Evolutionary conservation across 179 eudicot genomes (phyloP).

Genomic region (Silene coronaria): DNA sequence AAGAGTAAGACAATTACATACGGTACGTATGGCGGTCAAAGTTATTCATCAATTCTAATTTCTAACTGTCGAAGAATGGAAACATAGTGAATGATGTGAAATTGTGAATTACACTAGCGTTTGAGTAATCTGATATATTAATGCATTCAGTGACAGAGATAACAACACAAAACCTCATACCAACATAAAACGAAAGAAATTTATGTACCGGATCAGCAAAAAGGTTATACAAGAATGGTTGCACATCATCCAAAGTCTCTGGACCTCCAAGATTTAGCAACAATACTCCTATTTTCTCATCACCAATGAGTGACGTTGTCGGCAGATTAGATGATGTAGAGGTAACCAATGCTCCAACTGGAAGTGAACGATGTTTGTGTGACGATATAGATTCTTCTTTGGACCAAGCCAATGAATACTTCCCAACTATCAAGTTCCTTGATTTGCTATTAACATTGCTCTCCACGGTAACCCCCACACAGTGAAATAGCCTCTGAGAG

Average conservation of each 20-base stretch:
- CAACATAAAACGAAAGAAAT: constrained; percentile 11
- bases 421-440: constrained; percentile 33
- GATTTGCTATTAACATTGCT: constrained; percentile 24
- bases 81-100: neutral
- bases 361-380: constrained; percentile 30
- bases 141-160: neutral
- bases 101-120: neutral
- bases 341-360: constrained; percentile 52
- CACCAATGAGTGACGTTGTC: constrained; percentile 34
- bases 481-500: constrained; percentile 34
- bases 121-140: neutral
- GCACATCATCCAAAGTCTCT: constrained; percentile 91
- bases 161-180: neutral
- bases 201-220: constrained; percentile 90
- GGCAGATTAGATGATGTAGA: constrained; percentile 45
- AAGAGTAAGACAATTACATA: neutral
- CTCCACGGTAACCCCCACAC: constrained; percentile 43
- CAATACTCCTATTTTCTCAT: constrained; percentile 79
- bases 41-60: neutral
- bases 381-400: constrained; percentile 34
- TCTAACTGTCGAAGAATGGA: neutral
- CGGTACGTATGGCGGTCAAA: neutral
- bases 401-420: constrained; percentile 32
- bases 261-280: constrained; percentile 99
- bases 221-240: constrained; percentile 92